Percentiles rank a stretch among this genome's conserved stretches.
phyloP scores from a whole-genome alignment of 2,329 filamentous ascomycete species.

The Claviceps capensis region DNA sequence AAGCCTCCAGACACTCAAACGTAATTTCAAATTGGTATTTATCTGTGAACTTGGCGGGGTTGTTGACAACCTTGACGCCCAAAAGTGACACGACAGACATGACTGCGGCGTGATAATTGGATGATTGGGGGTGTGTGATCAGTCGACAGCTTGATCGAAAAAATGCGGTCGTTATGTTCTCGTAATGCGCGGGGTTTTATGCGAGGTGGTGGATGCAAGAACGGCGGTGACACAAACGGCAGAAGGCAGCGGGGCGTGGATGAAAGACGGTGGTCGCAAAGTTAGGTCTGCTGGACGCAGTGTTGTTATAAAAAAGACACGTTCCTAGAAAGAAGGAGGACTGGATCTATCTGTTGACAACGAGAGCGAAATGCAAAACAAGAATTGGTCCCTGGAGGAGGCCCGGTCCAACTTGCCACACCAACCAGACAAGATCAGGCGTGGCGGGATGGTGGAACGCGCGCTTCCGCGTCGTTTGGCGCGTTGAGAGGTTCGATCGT shows the following conservation, averaged over 20 bases:
- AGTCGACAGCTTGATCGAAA: background rate
- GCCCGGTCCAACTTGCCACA: background rate
- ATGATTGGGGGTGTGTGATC: background rate
- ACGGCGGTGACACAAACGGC: constrained; percentile 1
- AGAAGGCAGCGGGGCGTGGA: constrained; percentile 4
- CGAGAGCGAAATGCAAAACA: background rate
- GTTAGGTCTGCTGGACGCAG: background rate
- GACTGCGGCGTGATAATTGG: constrained; percentile 7
- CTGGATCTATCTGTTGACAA: background rate
- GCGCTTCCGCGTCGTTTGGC: constrained; percentile 14
- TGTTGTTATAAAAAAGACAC: background rate
- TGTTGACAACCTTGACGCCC: constrained; percentile 92
- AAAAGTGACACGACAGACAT: constrained; percentile 97
- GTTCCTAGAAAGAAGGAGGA: background rate
- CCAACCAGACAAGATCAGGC: background rate
- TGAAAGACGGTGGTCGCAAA: background rate
- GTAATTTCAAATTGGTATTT: constrained; percentile 97
- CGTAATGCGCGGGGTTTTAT: background rate
- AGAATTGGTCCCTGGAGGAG: background rate
- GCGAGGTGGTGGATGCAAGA: constrained; percentile 4
- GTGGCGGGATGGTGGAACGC: constrained; percentile 11
- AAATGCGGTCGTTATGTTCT: background rate
- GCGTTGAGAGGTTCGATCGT: constrained; percentile 17
- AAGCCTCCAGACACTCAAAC: constrained; percentile 88
- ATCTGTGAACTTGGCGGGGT: constrained; percentile 85